Percentiles rank a stretch among this genome's conserved stretches.
phyloP scores from a whole-genome alignment of 148 eudicot species.

The Limonium bicolor region DNA sequence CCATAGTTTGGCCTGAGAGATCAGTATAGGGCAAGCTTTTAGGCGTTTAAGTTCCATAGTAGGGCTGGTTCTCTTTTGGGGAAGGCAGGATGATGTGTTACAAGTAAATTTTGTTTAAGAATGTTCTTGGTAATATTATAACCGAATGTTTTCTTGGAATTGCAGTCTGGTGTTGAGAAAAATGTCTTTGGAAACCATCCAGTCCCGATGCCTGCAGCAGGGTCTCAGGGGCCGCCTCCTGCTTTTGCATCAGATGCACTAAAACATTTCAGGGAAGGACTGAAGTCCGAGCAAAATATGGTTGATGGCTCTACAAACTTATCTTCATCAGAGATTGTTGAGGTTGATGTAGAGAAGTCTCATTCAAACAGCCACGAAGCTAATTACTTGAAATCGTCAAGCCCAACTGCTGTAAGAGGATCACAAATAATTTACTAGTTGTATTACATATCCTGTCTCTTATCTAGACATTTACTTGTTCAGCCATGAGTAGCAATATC shows the following conservation, averaged over 20 bases:
- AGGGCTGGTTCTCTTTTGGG: too few relatives aligned
- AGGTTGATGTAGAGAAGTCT: constrained; percentile 47
- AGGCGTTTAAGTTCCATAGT: too few relatives aligned
- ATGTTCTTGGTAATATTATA: background rate
- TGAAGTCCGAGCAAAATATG: constrained; percentile 11
- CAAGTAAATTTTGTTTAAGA: background rate
- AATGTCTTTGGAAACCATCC: constrained; percentile 80
- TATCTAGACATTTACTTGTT: too few relatives aligned
- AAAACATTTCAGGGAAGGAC: constrained; percentile 19
- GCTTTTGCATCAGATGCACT: constrained; percentile 67
- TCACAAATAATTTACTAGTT: too few relatives aligned
- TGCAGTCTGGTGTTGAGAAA: constrained; percentile 89
- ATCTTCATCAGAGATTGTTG: constrained; percentile 38
- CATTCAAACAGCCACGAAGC: constrained; percentile 36
- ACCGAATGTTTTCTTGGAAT: background rate
- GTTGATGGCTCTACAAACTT: constrained; percentile 21
- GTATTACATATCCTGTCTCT: too few relatives aligned
- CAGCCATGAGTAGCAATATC: too few relatives aligned
- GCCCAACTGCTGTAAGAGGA: constrained; percentile 72
- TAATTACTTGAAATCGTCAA: constrained; percentile 37
- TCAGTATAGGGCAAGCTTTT: too few relatives aligned
- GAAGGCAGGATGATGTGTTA: too few relatives aligned
- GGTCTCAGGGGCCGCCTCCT: constrained; percentile 49
- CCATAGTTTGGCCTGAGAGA: too few relatives aligned
- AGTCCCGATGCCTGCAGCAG: constrained; percentile 33